A percentile compares a stretch with the other conserved stretches of the same genome.
phyloP scores from a whole-genome alignment of 306 rosid genomes.

The Cajanus cajan region DNA sequence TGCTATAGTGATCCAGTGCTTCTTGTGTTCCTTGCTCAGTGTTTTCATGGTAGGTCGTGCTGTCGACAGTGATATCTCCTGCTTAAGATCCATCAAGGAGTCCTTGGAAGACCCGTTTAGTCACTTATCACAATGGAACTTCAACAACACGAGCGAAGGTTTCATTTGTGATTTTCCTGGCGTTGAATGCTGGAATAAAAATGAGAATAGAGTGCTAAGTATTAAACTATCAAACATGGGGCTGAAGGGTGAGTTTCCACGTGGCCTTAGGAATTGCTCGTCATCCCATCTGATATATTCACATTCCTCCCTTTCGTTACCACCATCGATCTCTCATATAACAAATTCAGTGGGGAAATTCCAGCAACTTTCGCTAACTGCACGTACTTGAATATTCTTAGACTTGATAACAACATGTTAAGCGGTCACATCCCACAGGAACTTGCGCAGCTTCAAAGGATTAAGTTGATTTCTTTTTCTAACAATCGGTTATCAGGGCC shows the following conservation, averaged over 20 bases:
- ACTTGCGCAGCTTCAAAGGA: not conserved
- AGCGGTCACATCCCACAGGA: slow-evolving; percentile 23
- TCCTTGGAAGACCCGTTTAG: slow-evolving; percentile 20
- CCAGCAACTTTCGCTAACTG: not conserved
- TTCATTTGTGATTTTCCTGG: not conserved
- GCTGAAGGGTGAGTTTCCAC: slow-evolving; percentile 32
- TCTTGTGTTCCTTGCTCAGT: not conserved
- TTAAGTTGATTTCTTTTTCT: not conserved
- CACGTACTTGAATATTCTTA: not conserved
- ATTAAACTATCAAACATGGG: not conserved
- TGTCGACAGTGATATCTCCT: not conserved
- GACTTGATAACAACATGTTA: slow-evolving; percentile 9
- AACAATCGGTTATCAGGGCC: slow-evolving; percentile 26
- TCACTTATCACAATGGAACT: slow-evolving; percentile 9
- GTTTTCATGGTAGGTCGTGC: not conserved
- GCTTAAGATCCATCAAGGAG: slow-evolving; percentile 15
- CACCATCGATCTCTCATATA: not conserved
- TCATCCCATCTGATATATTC: slow-evolving; percentile 31
- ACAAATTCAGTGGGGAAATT: slow-evolving; percentile 25
- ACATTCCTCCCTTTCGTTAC: not conserved
- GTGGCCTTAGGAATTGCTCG: not conserved
- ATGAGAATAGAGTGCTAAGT: not conserved
- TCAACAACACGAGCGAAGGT: not conserved
- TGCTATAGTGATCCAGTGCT: not conserved
- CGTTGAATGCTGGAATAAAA: slow-evolving; percentile 25